These are phyloP conservation scores for Ascochyta rabiei DNA, from an alignment of 2,329 filamentous ascomycete species.

Conservation along the genomic window DNA sequence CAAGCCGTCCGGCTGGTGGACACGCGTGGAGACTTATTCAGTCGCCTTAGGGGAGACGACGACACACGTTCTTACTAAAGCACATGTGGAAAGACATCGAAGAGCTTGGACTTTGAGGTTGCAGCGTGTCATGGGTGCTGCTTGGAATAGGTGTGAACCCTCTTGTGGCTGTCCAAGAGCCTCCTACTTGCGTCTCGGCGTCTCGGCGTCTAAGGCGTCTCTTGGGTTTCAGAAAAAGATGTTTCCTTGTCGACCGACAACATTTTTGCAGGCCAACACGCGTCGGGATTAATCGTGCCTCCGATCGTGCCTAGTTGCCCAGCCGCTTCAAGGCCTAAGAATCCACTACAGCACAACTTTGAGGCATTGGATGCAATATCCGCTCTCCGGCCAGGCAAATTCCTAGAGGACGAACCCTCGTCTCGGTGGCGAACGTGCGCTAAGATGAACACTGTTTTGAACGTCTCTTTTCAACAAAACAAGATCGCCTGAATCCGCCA, in stretches of 20 bases:
- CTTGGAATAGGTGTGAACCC: not conserved
- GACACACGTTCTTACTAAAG: too few relatives aligned
- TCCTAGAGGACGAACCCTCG: too few relatives aligned
- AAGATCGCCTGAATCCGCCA: too few relatives aligned
- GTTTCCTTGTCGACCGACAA: not conserved
- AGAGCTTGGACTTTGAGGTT: too few relatives aligned
- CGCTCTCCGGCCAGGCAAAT: too few relatives aligned
- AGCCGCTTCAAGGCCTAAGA: not conserved
- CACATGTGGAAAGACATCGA: too few relatives aligned
- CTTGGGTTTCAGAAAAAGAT: not conserved
- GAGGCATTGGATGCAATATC: not conserved
- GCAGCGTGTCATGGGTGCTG: not conserved
- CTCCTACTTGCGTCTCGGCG: not conserved
- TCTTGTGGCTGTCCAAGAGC: not conserved
- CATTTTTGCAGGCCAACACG: not conserved
- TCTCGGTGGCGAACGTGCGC: too few relatives aligned
- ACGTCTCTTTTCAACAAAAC: too few relatives aligned
- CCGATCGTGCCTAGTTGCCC: constrained; percentile 3
- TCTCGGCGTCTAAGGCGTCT: not conserved
- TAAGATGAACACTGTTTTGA: too few relatives aligned
- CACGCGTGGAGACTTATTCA: too few relatives aligned
- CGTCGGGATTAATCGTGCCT: not conserved
- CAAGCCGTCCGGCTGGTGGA: too few relatives aligned
- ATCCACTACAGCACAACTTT: not conserved
- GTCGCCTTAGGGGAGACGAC: too few relatives aligned